Conservation (phyloP, 192 early-diverging fungal genomes). For the Linnemannia zychae region DNA sequence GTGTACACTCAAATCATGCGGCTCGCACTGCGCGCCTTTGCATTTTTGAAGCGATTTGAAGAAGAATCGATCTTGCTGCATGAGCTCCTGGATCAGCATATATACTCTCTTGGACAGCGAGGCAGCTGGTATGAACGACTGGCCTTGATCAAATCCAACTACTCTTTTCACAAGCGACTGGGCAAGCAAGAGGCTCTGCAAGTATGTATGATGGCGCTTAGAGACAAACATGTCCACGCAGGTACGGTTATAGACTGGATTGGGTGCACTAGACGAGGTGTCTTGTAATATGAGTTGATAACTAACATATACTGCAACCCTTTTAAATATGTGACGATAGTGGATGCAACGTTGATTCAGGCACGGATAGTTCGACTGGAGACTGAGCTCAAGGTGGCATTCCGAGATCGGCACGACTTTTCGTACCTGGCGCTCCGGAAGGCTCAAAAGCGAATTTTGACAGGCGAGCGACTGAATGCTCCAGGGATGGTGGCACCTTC, state of each 20-base stretch:
- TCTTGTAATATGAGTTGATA: no score
- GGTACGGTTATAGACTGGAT: constrained; percentile 33
- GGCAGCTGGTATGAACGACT: constrained; percentile 80
- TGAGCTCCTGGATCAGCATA: constrained; percentile 68
- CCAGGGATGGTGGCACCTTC: constrained; percentile 48
- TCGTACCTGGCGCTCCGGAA: constrained; percentile 56
- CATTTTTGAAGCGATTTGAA: constrained; percentile 66
- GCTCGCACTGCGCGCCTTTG: constrained; percentile 65
- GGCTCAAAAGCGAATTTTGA: constrained; percentile 55
- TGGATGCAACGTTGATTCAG: constrained; percentile 57
- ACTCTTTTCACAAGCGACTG: constrained; percentile 54
- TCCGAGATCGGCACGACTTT: constrained; percentile 65
- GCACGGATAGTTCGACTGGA: constrained; percentile 62
- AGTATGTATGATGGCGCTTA: constrained; percentile 71
- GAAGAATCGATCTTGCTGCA: constrained; percentile 68
- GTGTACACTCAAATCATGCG: constrained; percentile 71
- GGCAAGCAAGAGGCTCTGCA: constrained; percentile 59
- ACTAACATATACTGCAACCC: not conserved
- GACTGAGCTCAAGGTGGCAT: constrained; percentile 57
- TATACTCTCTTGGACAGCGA: constrained; percentile 67
- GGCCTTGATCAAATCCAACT: constrained; percentile 69
- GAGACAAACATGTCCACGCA: constrained; percentile 71
- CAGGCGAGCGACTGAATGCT: constrained; percentile 58
- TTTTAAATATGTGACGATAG: constrained; percentile 22
- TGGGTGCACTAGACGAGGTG: not conserved